phyloP scores from a whole-genome alignment of 2,329 filamentous ascomycete genomes.

The Aspergillus floridensis region DNA sequence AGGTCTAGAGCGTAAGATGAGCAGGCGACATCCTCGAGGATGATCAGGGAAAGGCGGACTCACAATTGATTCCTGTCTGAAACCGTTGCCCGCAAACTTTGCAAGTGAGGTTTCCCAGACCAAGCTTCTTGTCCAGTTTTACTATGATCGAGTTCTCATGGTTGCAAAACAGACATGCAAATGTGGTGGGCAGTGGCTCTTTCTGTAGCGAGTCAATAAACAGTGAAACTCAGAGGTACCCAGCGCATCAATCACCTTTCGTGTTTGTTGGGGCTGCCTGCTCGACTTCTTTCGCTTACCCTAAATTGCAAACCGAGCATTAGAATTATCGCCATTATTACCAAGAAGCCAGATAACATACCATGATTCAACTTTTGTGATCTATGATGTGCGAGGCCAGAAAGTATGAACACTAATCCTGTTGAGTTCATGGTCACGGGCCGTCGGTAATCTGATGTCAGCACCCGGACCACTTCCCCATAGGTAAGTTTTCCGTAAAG shows the following conservation, averaged over 20 bases:
- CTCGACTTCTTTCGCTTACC: constrained; percentile 91
- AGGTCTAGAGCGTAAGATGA: constrained; percentile 60
- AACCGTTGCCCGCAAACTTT: constrained; percentile 93
- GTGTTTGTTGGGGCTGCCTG: constrained; percentile 74
- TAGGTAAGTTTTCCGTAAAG: neutral
- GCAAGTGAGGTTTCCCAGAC: constrained; percentile 80
- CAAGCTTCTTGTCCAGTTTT: constrained; percentile 89
- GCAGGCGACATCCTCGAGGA: neutral
- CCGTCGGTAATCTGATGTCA: neutral
- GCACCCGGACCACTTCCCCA: neutral
- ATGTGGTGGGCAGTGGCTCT: constrained; percentile 63
- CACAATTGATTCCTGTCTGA: constrained; percentile 90
- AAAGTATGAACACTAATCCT: neutral
- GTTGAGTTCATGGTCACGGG: neutral
- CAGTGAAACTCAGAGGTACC: neutral
- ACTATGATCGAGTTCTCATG: constrained; percentile 90
- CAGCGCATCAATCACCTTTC: constrained; percentile 60
- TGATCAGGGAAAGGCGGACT: constrained; percentile 29
- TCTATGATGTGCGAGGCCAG: neutral
- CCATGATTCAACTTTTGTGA: constrained; percentile 3
- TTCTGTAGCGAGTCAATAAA: constrained; percentile 30
- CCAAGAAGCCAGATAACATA: neutral
- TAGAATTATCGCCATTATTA: neutral
- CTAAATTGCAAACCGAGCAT: constrained; percentile 45
- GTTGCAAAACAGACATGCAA: constrained; percentile 97